phyloP scores from a whole-genome alignment of 2,329 filamentous ascomycete genomes.

The Phialophora macrospora region DNA sequence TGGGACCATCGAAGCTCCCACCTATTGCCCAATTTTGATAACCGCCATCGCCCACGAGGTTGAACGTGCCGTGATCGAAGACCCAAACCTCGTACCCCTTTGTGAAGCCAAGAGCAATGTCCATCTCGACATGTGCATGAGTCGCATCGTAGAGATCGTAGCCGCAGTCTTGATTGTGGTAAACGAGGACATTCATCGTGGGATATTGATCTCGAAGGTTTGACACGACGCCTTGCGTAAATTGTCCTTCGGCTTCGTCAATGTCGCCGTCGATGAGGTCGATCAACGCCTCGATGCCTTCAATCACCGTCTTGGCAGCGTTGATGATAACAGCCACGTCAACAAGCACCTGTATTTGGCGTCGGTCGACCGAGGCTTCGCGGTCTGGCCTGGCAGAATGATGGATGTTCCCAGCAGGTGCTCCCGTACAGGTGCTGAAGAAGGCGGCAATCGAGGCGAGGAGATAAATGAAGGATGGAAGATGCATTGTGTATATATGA shows the following conservation, averaged over 20 bases:
- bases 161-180: conserved; percentile 9
- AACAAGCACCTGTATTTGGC: conserved; percentile 10
- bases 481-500: background rate
- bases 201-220: conserved; percentile 8
- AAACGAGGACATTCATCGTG: conserved; percentile 15
- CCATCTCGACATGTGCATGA: conserved; percentile 12
- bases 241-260: conserved; percentile 4
- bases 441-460: background rate
- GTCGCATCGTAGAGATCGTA: conserved; percentile 11
- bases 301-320: background rate
- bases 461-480: conserved; percentile 1
- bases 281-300: conserved; percentile 9
- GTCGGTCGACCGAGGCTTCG: background rate
- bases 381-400: background rate
- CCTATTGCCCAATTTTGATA: conserved; percentile 12
- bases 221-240: conserved; percentile 1
- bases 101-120: conserved; percentile 9
- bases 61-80: conserved; percentile 9
- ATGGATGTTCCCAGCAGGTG: conserved; percentile 1
- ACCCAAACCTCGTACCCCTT: conserved; percentile 18
- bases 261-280: conserved; percentile 2
- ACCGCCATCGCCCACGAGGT: conserved; percentile 13
- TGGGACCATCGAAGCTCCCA: conserved; percentile 7
- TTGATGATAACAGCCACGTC: background rate
- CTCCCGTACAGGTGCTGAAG: background rate